Percentiles rank a stretch among this genome's conserved stretches.
Evolutionary conservation across 2,329 filamentous ascomycete species (phyloP).

Genomic region (Nemania abortiva): DNA sequence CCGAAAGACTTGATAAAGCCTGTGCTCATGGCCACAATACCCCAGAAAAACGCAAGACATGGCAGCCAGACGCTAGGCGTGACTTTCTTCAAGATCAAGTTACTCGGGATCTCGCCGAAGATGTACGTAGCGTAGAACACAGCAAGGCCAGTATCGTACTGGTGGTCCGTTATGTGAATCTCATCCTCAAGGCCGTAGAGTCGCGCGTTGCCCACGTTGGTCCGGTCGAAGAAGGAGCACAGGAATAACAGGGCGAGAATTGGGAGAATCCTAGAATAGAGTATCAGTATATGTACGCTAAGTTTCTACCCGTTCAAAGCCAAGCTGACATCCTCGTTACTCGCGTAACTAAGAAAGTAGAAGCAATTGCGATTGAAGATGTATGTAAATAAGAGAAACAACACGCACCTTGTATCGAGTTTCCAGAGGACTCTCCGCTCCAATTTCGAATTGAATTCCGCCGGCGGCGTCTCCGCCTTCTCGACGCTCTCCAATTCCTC

Average conservation of each 20-base stretch:
- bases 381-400: background rate
- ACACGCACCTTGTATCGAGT: constrained; percentile 63
- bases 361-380: background rate
- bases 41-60: constrained; percentile 67
- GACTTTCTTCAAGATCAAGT: constrained; percentile 71
- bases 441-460: constrained; percentile 47
- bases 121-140: constrained; percentile 76
- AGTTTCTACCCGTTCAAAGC: background rate
- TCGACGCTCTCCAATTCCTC: constrained; percentile 46
- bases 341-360: background rate
- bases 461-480: constrained; percentile 36
- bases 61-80: constrained; percentile 72
- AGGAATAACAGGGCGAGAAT: constrained; percentile 73
- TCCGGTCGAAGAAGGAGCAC: constrained; percentile 74
- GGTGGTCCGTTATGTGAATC: constrained; percentile 67
- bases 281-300: background rate
- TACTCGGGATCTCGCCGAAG: constrained; percentile 72
- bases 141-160: constrained; percentile 74
- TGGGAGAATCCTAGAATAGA: constrained; percentile 66
- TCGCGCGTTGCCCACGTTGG: constrained; percentile 79
- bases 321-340: background rate
- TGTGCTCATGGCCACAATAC: constrained; percentile 68
- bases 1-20: constrained; percentile 66
- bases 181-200: constrained; percentile 72
- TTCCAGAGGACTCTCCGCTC: constrained; percentile 63